Conservation (phyloP, 1,139 yeast species). For the Blastobotrys illinoisensis region DNA sequence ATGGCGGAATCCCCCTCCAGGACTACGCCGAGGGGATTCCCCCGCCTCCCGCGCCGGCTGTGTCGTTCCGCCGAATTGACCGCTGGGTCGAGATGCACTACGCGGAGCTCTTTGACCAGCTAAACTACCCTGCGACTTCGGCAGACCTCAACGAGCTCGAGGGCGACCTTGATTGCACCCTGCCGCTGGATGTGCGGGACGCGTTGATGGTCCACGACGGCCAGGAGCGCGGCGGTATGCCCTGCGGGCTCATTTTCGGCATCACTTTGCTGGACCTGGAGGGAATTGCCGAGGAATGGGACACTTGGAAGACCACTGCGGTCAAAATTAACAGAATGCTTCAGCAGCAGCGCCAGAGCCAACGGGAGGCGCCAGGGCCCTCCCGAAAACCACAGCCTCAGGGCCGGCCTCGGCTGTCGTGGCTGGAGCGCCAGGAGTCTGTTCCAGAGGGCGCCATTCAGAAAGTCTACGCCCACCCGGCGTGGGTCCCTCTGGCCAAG, state of each 20-base stretch:
- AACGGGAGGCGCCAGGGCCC: slow-evolving; percentile 11
- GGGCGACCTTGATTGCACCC: slow-evolving; percentile 56
- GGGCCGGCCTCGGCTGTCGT: slow-evolving; percentile 12
- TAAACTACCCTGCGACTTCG: slow-evolving; percentile 64
- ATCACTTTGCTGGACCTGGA: slow-evolving; percentile 67
- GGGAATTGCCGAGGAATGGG: slow-evolving; percentile 62
- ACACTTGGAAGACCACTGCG: slow-evolving; percentile 68
- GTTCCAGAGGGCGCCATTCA: slow-evolving; percentile 72
- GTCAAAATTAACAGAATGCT: slow-evolving; percentile 28
- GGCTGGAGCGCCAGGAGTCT: slow-evolving; percentile 50
- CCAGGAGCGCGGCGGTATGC: slow-evolving; percentile 69
- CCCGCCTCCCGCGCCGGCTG: slow-evolving; percentile 64
- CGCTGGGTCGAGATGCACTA: slow-evolving; percentile 70
- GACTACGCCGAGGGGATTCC: slow-evolving; percentile 49
- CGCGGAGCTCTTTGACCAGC: slow-evolving; percentile 71
- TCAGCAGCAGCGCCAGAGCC: slow-evolving; percentile 14
- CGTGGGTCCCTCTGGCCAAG: slow-evolving; percentile 86
- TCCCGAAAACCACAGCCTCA: slow-evolving; percentile 7
- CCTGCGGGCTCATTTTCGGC: slow-evolving; percentile 71
- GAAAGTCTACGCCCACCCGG: slow-evolving; percentile 72
- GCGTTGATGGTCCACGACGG: slow-evolving; percentile 76
- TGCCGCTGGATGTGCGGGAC: slow-evolving; percentile 73
- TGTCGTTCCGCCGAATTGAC: slow-evolving; percentile 72
- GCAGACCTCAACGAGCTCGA: slow-evolving; percentile 77
- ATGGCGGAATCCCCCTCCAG: slow-evolving; percentile 42